Evolutionary conservation across 495 filamentous ascomycete genomes (phyloP).

Genomic region (Immersiella caudata): DNA sequence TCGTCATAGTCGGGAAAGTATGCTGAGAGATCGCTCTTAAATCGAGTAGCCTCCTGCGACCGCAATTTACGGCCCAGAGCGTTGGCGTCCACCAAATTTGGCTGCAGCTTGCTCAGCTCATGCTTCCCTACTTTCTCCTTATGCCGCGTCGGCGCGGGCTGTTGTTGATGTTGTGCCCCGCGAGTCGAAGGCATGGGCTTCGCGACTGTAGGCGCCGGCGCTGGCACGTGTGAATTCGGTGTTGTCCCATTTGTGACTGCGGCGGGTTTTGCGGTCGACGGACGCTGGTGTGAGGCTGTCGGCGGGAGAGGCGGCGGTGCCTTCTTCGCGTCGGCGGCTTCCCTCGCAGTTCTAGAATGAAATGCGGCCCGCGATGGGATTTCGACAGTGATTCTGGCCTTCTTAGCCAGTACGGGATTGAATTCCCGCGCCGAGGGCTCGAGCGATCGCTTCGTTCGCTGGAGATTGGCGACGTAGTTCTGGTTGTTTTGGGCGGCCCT

Average conservation of each 20-base stretch:
- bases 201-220: constrained; percentile 26
- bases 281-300: constrained; percentile 34
- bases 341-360: constrained; percentile 28
- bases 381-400: constrained; percentile 43
- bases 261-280: constrained; percentile 34
- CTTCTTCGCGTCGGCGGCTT: constrained; percentile 34
- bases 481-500: constrained; percentile 23
- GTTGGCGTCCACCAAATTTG: constrained; percentile 44
- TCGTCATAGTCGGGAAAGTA: constrained; percentile 94
- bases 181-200: constrained; percentile 29
- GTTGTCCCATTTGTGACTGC: constrained; percentile 33
- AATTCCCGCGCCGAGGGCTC: constrained; percentile 24
- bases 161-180: constrained; percentile 29
- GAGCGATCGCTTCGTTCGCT: constrained; percentile 34
- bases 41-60: constrained; percentile 59
- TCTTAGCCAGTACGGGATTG: constrained; percentile 27
- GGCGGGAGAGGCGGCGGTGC: constrained; percentile 18
- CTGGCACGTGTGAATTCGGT: constrained; percentile 25
- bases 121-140: constrained; percentile 53
- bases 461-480: constrained; percentile 16
- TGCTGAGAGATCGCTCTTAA: constrained; percentile 83
- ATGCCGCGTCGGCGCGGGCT: constrained; percentile 42
- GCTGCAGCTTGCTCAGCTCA: constrained; percentile 53
- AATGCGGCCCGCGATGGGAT: constrained; percentile 40
- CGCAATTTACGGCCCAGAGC: constrained; percentile 56